Evolutionary conservation across 1,284 basidiomycete species (phyloP).

Genomic region (Stygiomarasmius scandens): DNA sequence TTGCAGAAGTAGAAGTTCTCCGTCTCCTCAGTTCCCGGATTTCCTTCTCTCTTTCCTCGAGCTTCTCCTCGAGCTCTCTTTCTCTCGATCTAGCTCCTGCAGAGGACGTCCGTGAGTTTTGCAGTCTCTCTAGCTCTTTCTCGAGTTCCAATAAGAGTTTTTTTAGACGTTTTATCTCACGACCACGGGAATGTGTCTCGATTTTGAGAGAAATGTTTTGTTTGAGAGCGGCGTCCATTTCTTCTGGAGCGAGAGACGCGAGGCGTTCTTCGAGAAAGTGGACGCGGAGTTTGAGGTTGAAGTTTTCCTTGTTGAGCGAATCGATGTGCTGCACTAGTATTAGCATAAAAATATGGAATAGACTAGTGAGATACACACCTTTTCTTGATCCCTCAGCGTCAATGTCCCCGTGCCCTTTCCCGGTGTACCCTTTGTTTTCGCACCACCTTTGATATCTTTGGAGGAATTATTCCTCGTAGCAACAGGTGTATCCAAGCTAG

Average conservation of each 20-base stretch:
- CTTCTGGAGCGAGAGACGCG: constrained; percentile 85
- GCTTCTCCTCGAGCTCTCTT: constrained; percentile 68
- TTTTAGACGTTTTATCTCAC: constrained; percentile 92
- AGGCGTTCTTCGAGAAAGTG: constrained; percentile 93
- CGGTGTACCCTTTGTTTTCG: not conserved
- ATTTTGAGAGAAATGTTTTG: constrained; percentile 95
- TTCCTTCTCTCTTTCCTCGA: constrained; percentile 71
- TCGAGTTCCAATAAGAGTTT: constrained; percentile 86
- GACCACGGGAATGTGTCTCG: constrained; percentile 88
- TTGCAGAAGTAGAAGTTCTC: constrained; percentile 39
- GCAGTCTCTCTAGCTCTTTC: constrained; percentile 73
- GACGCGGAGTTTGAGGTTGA: constrained; percentile 91
- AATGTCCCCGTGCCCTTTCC: constrained; percentile 70
- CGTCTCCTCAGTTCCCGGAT: constrained; percentile 57
- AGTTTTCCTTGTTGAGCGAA: constrained; percentile 93
- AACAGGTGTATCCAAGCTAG: constrained; percentile 43
- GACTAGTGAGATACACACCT: constrained; percentile 55
- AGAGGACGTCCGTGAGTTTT: constrained; percentile 35
- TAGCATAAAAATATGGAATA: not conserved
- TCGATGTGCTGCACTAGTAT: constrained; percentile 77
- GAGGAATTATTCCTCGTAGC: constrained; percentile 23
- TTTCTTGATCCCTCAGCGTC: constrained; percentile 92
- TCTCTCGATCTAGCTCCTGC: constrained; percentile 43
- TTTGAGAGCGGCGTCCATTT: constrained; percentile 88
- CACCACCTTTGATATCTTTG: not conserved